Conservation (phyloP, 129 eudicot genomes). For the Chrysanthemum seticuspe region DNA sequence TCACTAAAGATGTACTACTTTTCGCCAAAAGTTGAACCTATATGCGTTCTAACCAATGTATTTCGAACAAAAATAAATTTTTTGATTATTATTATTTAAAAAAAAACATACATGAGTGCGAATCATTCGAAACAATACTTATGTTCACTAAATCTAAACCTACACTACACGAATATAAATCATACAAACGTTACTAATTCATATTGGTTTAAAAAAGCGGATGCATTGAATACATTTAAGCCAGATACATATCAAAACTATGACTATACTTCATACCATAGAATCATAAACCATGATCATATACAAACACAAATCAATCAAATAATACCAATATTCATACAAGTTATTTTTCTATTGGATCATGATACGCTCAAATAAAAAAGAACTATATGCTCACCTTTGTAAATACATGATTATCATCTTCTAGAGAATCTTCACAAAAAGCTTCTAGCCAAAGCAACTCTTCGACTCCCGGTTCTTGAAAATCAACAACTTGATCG, state of each 20-base stretch:
- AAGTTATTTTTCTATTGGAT: not conserved
- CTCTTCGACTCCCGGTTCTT: not conserved
- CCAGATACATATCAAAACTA: too few relatives aligned
- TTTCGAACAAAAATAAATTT: too few relatives aligned
- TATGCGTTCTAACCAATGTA: too few relatives aligned
- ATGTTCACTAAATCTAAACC: not conserved
- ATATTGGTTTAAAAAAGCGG: too few relatives aligned
- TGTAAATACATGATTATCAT: constrained; percentile 15
- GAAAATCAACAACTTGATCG: constrained; percentile 10
- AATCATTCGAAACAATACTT: not conserved
- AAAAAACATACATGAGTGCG: not conserved
- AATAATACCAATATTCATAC: not conserved
- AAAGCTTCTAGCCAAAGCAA: too few relatives aligned
- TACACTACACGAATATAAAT: too few relatives aligned
- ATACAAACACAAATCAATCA: too few relatives aligned
- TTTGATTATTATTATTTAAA: too few relatives aligned
- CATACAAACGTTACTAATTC: too few relatives aligned
- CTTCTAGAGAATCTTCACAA: constrained; percentile 26
- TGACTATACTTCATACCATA: too few relatives aligned
- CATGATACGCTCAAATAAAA: not conserved
- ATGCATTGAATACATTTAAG: too few relatives aligned
- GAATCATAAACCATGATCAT: too few relatives aligned
- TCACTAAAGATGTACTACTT: not conserved
- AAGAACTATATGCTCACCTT: constrained; percentile 16
- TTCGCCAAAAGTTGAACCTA: not conserved